A percentile compares a stretch with the other conserved stretches of the same genome.
Conservation (phyloP, 2,329 filamentous ascomycete species). For the Cercospora sp. region DNA sequence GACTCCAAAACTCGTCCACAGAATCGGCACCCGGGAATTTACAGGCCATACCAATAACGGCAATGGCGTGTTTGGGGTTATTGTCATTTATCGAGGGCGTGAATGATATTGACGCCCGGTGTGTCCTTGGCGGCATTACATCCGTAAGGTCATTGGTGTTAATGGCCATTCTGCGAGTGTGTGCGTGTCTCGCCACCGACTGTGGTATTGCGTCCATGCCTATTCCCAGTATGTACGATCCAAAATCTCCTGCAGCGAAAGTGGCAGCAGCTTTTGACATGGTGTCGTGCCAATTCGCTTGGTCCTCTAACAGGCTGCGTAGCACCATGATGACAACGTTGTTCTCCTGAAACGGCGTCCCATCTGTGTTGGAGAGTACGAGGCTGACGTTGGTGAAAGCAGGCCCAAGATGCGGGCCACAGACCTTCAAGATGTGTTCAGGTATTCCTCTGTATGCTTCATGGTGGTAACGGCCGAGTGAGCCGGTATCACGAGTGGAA, state of each 20-base stretch:
- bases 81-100: not conserved
- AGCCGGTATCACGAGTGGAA: not conserved
- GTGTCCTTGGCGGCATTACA: not conserved
- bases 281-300: constrained; percentile 11
- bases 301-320: constrained; percentile 8
- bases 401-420: not conserved
- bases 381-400: not conserved
- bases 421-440: constrained; percentile 2
- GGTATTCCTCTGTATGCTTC: not conserved
- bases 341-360: not conserved
- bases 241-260: not conserved
- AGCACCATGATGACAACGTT: not conserved
- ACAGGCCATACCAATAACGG: constrained; percentile 23
- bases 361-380: constrained; percentile 10
- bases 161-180: not conserved
- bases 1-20: constrained; percentile 19
- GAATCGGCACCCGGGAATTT: constrained; percentile 17
- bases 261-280: constrained; percentile 5
- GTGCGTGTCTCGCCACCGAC: not conserved
- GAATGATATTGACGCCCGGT: not conserved
- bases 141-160: not conserved
- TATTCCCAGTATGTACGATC: not conserved
- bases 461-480: constrained; percentile 10
- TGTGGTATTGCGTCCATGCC: constrained; percentile 1
- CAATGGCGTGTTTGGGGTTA: constrained; percentile 12